A percentile compares a stretch with the other conserved stretches of the same genome.
Conservation (phyloP, 805 yeast species). For the Saturnispora mendoncae region DNA sequence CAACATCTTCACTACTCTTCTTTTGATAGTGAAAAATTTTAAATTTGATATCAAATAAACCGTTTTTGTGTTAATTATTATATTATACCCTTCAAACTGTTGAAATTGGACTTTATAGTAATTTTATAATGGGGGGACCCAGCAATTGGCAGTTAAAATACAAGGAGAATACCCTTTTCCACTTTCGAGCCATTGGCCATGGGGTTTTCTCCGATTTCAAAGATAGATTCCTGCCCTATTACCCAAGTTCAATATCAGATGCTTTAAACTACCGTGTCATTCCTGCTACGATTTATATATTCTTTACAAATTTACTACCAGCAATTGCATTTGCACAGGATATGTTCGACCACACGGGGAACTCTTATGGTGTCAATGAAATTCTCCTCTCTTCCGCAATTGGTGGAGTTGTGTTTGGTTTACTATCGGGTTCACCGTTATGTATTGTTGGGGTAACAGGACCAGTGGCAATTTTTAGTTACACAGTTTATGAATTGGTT, state of each 20-base stretch:
- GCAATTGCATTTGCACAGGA: constrained; percentile 96
- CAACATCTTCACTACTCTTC: background rate
- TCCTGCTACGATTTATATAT: constrained; percentile 75
- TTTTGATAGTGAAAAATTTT: background rate
- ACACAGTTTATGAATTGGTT: constrained; percentile 73
- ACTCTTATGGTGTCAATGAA: constrained; percentile 88
- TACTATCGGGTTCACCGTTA: constrained; percentile 82
- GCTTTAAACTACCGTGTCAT: constrained; percentile 79
- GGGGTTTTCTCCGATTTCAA: constrained; percentile 49
- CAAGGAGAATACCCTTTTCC: constrained; percentile 17
- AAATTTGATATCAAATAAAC: too few relatives aligned
- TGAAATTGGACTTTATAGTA: background rate
- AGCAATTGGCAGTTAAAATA: constrained; percentile 6
- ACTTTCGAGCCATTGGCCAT: constrained; percentile 28
- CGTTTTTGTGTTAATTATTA: too few relatives aligned
- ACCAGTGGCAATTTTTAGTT: constrained; percentile 85
- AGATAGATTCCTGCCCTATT: constrained; percentile 49
- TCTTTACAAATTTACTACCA: constrained; percentile 84
- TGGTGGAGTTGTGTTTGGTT: constrained; percentile 84
- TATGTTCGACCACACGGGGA: constrained; percentile 85
- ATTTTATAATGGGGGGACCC: background rate
- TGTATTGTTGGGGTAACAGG: constrained; percentile 97
- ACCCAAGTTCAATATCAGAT: constrained; percentile 72
- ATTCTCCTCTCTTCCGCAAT: constrained; percentile 74
- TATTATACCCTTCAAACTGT: background rate